phyloP scores from a whole-genome alignment of 805 yeast species.

The Yarrowia sp. region DNA sequence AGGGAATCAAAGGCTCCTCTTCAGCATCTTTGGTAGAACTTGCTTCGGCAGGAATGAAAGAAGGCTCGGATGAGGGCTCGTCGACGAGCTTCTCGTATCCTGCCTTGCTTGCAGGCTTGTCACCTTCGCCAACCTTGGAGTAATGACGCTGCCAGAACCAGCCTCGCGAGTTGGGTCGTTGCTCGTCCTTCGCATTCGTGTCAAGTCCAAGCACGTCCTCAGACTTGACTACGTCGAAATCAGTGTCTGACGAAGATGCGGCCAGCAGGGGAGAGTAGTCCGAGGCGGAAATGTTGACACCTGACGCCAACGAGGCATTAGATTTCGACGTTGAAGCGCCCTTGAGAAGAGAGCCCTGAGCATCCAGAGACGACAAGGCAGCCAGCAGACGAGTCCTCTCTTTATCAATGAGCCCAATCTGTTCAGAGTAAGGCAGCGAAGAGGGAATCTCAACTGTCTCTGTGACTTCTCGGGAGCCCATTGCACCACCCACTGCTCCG shows the following conservation, averaged over 20 bases:
- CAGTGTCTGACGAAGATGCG: neutral
- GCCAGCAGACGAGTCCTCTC: slow-evolving; percentile 7
- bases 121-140: neutral
- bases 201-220: slow-evolving; percentile 8
- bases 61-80: neutral
- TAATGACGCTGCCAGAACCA: slow-evolving; percentile 22
- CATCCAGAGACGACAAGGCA: slow-evolving; percentile 4
- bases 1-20: slow-evolving; percentile 9
- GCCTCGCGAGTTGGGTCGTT: neutral
- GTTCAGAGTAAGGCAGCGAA: neutral
- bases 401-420: slow-evolving; percentile 4
- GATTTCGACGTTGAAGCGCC: neutral
- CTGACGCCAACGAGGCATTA: neutral
- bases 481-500: neutral
- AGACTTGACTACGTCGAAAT: slow-evolving; percentile 1
- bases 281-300: neutral
- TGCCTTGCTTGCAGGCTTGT: neutral
- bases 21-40: neutral
- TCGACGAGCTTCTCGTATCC: neutral
- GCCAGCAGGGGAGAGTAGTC: neutral
- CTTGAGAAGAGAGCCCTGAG: neutral
- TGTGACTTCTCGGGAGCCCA: neutral
- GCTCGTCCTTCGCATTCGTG: neutral
- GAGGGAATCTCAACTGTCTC: neutral
- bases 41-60: neutral